Evolutionary conservation across 352 stramenopile genomes (phyloP).

Genomic region (Globisporangium megalacanthum): DNA sequence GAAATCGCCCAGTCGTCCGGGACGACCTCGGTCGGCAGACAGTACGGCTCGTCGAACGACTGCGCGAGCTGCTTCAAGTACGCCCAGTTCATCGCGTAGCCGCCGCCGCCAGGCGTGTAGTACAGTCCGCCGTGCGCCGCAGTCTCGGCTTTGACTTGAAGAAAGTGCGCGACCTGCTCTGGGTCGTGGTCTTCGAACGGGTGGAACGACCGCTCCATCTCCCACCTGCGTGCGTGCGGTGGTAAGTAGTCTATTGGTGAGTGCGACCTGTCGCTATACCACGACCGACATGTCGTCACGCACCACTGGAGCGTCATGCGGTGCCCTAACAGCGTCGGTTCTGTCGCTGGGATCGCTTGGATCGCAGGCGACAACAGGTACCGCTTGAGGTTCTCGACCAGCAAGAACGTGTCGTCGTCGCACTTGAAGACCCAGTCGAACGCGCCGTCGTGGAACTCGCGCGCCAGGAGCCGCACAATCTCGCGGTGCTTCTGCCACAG

Average conservation of each 20-base stretch:
- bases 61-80: conserved; percentile 67
- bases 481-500: conserved; percentile 85
- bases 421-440: conserved; percentile 89
- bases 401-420: conserved; percentile 83
- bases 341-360: conserved; percentile 17
- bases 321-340: conserved; percentile 68
- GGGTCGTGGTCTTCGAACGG: conserved; percentile 64
- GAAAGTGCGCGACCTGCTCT: conserved; percentile 42
- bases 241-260: background rate
- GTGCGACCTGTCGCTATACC: background rate
- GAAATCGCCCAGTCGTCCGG: conserved; percentile 85
- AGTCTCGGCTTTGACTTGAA: conserved; percentile 45
- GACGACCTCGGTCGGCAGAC: conserved; percentile 60
- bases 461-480: conserved; percentile 64
- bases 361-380: conserved; percentile 57
- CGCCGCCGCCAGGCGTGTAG: conserved; percentile 76
- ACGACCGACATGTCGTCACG: background rate
- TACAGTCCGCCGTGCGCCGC: conserved; percentile 52
- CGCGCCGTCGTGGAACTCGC: conserved; percentile 50
- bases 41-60: conserved; percentile 70
- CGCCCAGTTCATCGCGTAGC: conserved; percentile 82
- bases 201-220: conserved; percentile 67
- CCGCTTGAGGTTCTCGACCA: conserved; percentile 83
- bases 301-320: conserved; percentile 85
- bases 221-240: conserved; percentile 28